Conservation (phyloP, 2,329 filamentous ascomycete genomes). For the Escovopsis sp. region DNA sequence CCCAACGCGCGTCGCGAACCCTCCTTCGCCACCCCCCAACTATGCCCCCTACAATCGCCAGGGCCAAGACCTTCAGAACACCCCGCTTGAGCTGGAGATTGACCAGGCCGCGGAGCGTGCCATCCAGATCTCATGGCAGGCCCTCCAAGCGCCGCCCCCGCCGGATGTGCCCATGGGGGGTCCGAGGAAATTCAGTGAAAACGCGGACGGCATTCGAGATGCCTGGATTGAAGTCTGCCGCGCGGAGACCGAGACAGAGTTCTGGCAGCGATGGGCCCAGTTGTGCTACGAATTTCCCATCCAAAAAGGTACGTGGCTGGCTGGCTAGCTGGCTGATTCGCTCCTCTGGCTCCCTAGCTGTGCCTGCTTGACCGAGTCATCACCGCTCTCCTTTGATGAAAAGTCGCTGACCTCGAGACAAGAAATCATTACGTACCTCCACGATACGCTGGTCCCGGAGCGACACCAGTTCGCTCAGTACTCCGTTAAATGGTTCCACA, state of each 20-base stretch:
- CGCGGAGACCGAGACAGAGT: neutral
- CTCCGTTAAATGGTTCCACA: constrained; percentile 1
- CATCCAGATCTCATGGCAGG: neutral
- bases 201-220: neutral
- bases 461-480: neutral
- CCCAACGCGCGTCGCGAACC: neutral
- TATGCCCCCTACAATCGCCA: neutral
- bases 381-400: neutral
- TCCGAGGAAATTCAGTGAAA: neutral
- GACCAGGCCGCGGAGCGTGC: neutral
- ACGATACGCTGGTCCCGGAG: neutral
- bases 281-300: neutral
- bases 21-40: neutral
- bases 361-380: neutral
- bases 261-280: constrained; percentile 1
- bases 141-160: neutral
- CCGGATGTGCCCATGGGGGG: neutral
- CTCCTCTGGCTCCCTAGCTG: neutral
- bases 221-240: neutral
- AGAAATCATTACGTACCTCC: neutral
- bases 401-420: neutral
- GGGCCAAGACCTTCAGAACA: neutral
- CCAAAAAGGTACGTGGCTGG: neutral
- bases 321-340: neutral
- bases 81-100: neutral